Base-by-base conservation (phyloP, 164 flowering plant genomes). In the Annona squamosa region DNA sequence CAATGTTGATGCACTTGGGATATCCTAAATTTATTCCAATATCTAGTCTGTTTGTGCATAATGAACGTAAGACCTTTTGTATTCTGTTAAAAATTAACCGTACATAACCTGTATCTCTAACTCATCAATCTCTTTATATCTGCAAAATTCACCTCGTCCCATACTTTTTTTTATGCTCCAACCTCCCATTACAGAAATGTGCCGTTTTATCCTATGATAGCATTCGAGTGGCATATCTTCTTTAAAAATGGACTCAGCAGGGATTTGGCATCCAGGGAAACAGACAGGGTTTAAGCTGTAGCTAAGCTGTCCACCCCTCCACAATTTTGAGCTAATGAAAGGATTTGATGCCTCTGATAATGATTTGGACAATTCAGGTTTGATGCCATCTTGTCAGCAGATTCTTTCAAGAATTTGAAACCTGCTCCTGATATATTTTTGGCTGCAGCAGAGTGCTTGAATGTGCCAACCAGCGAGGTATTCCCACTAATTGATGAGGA, bases 391-490 rank as follows among this genome's bases (percentile, higher is more conserved):
- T 96, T 93, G 72, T 93, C 99, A 70, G 99, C 98, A 67, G 99
- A 95, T 88, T 93, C 94, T 70, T 95, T 95, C 85, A 89, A 95
- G 82, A 95, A 93, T 77, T 80, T 95, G 84, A 95, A 95, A 76
- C 99, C 99, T 72, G 94, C 98, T 74, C 99, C 99, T 68, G 98
- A 95, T 81, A 93, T 93, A 66, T 95, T 95, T 77, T 77, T 95
- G 67, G 87, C 99, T 70, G 99, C 99, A 71, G 89, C 99, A 77
- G 85, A 84, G 72, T 85, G 83, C 71, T 80, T 95, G 82, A 76
- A 84, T 73, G 90, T 95, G 48, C 93, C 94, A 4, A 66, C 87
- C 56, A 81, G 78, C 75, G 98, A 95, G 98, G 99, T 91, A 86
- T 75, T 12, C 46, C 43, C 5, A 42, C 68, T 37, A 46, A 43